Conservation (phyloP, 176 grass and related monocot species). For the Zoysia pacifica region DNA sequence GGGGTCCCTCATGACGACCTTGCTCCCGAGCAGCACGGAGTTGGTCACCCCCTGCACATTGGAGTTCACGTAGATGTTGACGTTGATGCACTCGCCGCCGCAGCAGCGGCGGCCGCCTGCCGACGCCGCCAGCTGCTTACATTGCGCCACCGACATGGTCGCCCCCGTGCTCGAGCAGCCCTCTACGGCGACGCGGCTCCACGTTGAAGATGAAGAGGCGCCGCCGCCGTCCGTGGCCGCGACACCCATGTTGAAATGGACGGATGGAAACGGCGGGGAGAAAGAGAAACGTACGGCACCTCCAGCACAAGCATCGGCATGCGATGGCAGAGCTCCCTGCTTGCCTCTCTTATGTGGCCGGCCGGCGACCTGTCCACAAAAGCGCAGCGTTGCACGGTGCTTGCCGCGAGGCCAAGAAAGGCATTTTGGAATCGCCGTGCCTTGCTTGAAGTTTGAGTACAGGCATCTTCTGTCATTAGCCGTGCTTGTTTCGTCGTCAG, state of each 20-base stretch:
- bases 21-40: constrained; percentile 80
- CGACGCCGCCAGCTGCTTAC: not conserved
- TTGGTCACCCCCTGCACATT: constrained; percentile 92
- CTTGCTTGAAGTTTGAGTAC: too few species aligned
- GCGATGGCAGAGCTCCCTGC: too few species aligned
- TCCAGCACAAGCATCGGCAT: not conserved
- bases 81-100: constrained; percentile 25
- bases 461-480: too few species aligned
- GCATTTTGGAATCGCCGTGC: too few species aligned
- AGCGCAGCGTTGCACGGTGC: too few species aligned
- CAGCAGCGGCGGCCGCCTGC: not conserved
- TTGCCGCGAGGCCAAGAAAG: too few species aligned
- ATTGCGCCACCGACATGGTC: constrained; percentile 35
- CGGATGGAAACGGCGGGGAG: not conserved
- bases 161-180: constrained; percentile 50
- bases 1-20: constrained; percentile 58
- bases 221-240: not conserved
- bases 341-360: too few species aligned
- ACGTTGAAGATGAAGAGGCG: not conserved
- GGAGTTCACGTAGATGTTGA: constrained; percentile 70
- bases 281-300: not conserved
- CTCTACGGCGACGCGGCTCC: not conserved
- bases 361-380: too few species aligned
- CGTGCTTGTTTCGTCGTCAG: too few species aligned
- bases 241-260: not conserved